Base-by-base conservation (phyloP, 345 rosid genomes). In the Anastatica hierochuntica region DNA sequence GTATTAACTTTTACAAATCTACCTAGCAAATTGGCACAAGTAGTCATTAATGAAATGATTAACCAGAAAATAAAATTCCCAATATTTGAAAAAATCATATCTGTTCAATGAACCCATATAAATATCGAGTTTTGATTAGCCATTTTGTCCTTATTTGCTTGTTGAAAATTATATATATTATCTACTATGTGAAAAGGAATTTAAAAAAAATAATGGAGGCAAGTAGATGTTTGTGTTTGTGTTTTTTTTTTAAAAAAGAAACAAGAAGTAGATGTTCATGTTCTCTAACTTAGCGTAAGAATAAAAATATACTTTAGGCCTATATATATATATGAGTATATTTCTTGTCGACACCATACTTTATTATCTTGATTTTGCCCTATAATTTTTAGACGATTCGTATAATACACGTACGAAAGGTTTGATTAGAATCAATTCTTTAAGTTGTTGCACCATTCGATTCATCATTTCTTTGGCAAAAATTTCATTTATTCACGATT, bases 81-180 rank as follows among this genome's bases (percentile, higher is more conserved):
- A 59, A 18, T 14, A 33, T 19, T 19, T 15, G 19, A 38, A 58
- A 58, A 51, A 20, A 43, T 55, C 50, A 50, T 48, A 56, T 41
- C 48, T 41, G 59, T 65, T 58, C 70, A 65, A 50, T 65, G 70
- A 49, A 65, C 57, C 58, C 14, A 41, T 56, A 21, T 9, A 49
- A 19, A n/a, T n/a, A n/a, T n/a, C n/a, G n/a, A 10, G 4, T 39
- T 21, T 33, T 63, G 56, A 54, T n/a, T 63, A 8, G 24, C 4
- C 39, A 42, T 57, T 47, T 50, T 65, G 58, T 57, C 59, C 34
- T 35, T 57, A 49, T 27, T 26, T 35, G 58, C 46, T 19, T 65
- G 17, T 34, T 43, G 47, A 16, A 65, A 37, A 57, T 14, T 41
- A 47, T 35, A 37, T 35, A 37, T 41, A 48, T 47, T 14, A 20